phyloP scores from a whole-genome alignment of 768 basidiomycete genomes.

The Boletus sensibilis region DNA sequence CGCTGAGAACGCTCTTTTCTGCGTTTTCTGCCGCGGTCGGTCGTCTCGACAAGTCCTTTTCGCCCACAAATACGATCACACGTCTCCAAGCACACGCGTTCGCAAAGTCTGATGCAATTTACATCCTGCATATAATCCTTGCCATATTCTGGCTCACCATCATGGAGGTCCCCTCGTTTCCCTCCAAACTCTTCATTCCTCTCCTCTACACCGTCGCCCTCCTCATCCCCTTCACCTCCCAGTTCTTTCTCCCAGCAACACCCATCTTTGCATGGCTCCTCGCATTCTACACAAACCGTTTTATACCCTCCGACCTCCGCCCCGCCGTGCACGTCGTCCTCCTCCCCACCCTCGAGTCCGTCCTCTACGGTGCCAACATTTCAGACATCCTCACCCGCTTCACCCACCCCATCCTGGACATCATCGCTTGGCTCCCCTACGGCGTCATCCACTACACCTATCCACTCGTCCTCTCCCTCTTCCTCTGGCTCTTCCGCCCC shows the following conservation, averaged over 20 bases:
- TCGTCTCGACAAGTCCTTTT: conserved; percentile 75
- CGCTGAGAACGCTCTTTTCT: conserved; percentile 23
- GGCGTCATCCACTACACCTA: conserved; percentile 89
- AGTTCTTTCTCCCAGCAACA: conserved; percentile 87
- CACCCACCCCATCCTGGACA: conserved; percentile 89
- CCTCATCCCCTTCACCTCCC: conserved; percentile 81
- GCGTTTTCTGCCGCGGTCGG: conserved; percentile 63
- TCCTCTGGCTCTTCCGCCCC: conserved; percentile 88
- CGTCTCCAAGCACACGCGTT: conserved; percentile 59
- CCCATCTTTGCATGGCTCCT: conserved; percentile 87
- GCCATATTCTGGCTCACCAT: conserved; percentile 70
- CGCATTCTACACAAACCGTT: conserved; percentile 82
- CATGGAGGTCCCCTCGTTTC: conserved; percentile 69
- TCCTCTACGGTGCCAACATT: conserved; percentile 96
- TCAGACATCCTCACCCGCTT: conserved; percentile 94
- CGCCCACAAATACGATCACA: conserved; percentile 61
- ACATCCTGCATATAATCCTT: conserved; percentile 61
- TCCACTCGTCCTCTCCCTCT: conserved; percentile 82
- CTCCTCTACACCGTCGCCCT: conserved; percentile 65
- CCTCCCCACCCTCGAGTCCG: conserved; percentile 91
- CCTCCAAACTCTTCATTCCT: conserved; percentile 76
- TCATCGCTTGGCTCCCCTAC: conserved; percentile 95
- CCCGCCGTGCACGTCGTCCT: conserved; percentile 89
- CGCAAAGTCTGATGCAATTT: conserved; percentile 54
- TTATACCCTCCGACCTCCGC: conserved; percentile 72